These are phyloP conservation scores for Naumovozyma dairenensis DNA, from an alignment of 805 yeast genomes.

Conservation along the genomic window DNA sequence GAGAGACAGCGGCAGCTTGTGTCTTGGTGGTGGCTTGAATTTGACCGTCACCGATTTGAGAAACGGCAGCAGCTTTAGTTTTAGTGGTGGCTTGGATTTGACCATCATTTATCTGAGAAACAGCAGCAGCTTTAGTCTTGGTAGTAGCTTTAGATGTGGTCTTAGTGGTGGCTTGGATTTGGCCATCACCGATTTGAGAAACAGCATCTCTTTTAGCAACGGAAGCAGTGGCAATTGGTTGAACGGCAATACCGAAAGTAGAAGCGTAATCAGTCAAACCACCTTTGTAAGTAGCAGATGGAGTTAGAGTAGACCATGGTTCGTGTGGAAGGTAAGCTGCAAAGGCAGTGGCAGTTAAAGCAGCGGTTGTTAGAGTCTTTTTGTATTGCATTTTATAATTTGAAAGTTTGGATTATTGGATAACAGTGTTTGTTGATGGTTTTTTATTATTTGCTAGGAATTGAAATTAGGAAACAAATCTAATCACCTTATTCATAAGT, in stretches of 20 bases:
- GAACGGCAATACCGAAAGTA: constrained; percentile 36
- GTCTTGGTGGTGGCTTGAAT: constrained; percentile 36
- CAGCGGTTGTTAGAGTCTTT: constrained; percentile 23
- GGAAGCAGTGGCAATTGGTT: constrained; percentile 29
- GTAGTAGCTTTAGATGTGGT: constrained; percentile 25
- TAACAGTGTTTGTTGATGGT: no score
- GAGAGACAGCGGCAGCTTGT: constrained; percentile 24
- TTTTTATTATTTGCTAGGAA: no score
- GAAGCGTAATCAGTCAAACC: constrained; percentile 31
- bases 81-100: constrained; percentile 23
- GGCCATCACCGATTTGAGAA: constrained; percentile 49
- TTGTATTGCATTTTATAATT: constrained; percentile 23
- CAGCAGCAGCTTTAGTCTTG: constrained; percentile 18
- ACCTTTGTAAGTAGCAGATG: constrained; percentile 30
- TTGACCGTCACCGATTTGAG: constrained; percentile 45
- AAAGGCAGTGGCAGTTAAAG: constrained; percentile 22
- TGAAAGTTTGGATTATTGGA: no score
- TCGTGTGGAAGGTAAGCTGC: constrained; percentile 25
- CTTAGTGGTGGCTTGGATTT: constrained; percentile 35
- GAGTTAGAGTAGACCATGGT: constrained; percentile 37
- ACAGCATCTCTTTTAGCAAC: constrained; percentile 28
- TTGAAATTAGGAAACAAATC: no score
- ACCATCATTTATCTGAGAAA: constrained; percentile 39
- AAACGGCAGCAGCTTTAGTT: constrained; percentile 26
- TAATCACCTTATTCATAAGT: no score